These are phyloP conservation scores for Cercophora scortea DNA, from an alignment of 495 filamentous ascomycete genomes.

Conservation along the genomic window DNA sequence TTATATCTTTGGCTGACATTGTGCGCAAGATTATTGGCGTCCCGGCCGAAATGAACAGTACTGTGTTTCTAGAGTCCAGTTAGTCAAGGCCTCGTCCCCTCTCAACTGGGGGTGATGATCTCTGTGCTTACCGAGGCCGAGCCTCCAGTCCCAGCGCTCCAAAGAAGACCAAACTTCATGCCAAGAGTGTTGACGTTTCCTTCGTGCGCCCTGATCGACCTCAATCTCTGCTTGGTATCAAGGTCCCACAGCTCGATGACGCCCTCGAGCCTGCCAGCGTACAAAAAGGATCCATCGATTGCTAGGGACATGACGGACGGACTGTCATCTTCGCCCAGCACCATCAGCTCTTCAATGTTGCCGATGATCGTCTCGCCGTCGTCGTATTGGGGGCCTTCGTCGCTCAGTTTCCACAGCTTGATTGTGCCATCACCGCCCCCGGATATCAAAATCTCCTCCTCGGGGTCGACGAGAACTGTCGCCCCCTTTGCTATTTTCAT, in stretches of 20 bases:
- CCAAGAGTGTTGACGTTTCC: conserved; percentile 81
- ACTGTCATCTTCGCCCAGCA: conserved; percentile 70
- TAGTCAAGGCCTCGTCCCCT: conserved; percentile 1
- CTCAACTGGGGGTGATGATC: not conserved
- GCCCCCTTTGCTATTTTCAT: conserved; percentile 72
- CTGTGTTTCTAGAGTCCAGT: conserved; percentile 41
- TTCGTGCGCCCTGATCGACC: conserved; percentile 69
- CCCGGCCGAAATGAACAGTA: conserved; percentile 47
- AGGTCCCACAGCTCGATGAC: conserved; percentile 95
- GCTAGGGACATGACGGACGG: conserved; percentile 75
- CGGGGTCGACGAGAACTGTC: conserved; percentile 50
- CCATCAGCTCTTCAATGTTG: conserved; percentile 51
- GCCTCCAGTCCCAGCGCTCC: conserved; percentile 75
- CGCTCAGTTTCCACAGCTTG: conserved; percentile 74
- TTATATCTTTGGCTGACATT: conserved; percentile 88
- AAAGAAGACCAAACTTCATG: conserved; percentile 75
- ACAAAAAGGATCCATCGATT: conserved; percentile 80
- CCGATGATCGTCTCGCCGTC: conserved; percentile 35
- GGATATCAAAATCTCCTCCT: conserved; percentile 76
- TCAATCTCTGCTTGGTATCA: conserved; percentile 83
- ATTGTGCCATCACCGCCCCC: conserved; percentile 91
- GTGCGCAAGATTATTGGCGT: conserved; percentile 37
- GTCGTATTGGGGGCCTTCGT: conserved; percentile 20
- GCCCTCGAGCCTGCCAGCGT: conserved; percentile 82
- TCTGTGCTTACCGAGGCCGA: conserved; percentile 58